phyloP scores from a whole-genome alignment of 1,139 yeast genomes.

The Magnusiomyces suaveolens region DNA sequence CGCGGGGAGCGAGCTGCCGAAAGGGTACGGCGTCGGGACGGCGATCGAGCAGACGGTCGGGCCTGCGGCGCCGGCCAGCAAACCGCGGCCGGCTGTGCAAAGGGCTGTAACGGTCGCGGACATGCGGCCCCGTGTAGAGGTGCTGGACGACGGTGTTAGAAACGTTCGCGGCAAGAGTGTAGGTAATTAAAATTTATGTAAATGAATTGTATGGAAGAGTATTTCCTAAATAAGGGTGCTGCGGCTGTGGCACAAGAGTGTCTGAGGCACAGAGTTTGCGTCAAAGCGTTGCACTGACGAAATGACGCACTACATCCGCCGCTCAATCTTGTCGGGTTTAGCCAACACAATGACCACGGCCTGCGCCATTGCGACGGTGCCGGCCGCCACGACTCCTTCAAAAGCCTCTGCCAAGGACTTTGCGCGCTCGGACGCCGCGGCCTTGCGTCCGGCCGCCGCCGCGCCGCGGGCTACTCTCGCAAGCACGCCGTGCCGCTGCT shows the following conservation, averaged over 20 bases:
- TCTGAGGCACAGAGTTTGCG: no score
- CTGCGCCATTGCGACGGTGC: neutral
- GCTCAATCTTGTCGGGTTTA: neutral
- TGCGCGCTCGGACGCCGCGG: neutral
- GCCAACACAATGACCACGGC: neutral
- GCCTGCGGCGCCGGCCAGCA: no score
- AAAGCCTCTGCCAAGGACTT: neutral
- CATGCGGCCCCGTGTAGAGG: neutral
- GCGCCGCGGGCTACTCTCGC: no score
- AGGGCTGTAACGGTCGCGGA: neutral
- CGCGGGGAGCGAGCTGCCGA: slow-evolving; percentile 12
- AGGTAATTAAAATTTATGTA: no score
- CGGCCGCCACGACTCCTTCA: neutral
- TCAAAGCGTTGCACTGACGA: no score
- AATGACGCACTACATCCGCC: no score
- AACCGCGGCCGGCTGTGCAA: no score
- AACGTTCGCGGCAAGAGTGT: neutral
- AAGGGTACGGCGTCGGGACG: slow-evolving; percentile 16
- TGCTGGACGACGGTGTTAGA: neutral
- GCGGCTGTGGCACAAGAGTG: no score
- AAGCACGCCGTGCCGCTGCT: neutral
- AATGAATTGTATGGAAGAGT: no score
- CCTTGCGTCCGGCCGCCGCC: neutral
- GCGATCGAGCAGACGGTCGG: slow-evolving; percentile 14
- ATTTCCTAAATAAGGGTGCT: no score